Evolutionary conservation across 1,284 basidiomycete genomes (phyloP).

Genomic region (Stereum hirsutum): DNA sequence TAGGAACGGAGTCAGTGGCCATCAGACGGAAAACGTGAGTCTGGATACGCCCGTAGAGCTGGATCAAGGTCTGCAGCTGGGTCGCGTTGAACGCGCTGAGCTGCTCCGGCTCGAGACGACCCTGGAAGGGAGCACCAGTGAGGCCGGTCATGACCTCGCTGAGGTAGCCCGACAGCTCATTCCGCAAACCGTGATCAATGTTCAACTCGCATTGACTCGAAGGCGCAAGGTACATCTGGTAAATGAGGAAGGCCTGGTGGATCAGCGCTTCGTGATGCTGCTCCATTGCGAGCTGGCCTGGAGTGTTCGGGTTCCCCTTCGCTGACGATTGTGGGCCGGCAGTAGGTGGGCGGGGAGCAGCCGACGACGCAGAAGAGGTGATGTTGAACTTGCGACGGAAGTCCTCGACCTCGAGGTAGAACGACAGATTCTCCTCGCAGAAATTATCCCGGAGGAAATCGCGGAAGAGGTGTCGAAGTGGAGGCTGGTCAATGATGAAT

Average conservation of each 20-base stretch:
- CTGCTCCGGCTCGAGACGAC: conserved; percentile 72
- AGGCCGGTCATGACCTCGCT: conserved; percentile 74
- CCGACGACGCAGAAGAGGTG: conserved; percentile 39
- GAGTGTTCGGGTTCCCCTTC: conserved; percentile 37
- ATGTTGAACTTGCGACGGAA: conserved; percentile 95
- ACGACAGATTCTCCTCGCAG: conserved; percentile 96
- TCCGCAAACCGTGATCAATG: conserved; percentile 94
- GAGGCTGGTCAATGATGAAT: conserved; percentile 92
- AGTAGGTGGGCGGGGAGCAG: conserved; percentile 70
- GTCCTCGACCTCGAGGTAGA: conserved; percentile 96
- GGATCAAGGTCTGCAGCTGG: conserved; percentile 90
- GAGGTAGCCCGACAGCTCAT: conserved; percentile 90
- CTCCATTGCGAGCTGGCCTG: conserved; percentile 89
- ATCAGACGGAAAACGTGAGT: conserved; percentile 94
- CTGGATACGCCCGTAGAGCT: conserved; percentile 93
- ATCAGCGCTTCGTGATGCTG: conserved; percentile 94
- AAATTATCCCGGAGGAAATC: conserved; percentile 93
- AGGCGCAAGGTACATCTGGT: conserved; percentile 92
- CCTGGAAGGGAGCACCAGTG: conserved; percentile 71
- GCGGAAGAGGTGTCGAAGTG: conserved; percentile 83
- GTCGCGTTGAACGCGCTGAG: conserved; percentile 80
- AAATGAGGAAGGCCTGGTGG: conserved; percentile 90
- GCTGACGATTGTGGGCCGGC: conserved; percentile 18
- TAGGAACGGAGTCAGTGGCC: conserved; percentile 96
- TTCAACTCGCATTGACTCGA: conserved; percentile 95